Evolutionary conservation across 768 basidiomycete species (phyloP).

Genomic region (Boletellus sp.): DNA sequence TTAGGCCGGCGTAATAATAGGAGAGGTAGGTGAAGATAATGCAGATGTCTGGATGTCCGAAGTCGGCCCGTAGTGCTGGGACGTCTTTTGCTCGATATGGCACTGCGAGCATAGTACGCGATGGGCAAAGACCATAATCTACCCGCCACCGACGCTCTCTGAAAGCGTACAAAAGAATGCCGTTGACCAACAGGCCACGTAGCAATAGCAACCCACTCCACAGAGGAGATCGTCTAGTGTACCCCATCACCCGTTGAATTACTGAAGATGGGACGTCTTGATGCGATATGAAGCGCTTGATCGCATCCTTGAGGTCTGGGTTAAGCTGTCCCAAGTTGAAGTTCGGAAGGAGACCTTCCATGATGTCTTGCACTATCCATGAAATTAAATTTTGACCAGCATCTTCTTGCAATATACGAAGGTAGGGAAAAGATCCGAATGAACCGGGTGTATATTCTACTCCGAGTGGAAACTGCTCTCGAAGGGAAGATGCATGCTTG

Average conservation of each 20-base stretch:
- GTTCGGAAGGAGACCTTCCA: constrained; percentile 5
- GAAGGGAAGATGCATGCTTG: constrained; percentile 3
- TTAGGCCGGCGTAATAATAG: constrained; percentile 27
- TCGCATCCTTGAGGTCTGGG: constrained; percentile 1
- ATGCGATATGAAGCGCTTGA: constrained; percentile 12
- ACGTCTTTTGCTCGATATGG: constrained; percentile 28
- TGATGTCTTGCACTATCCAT: constrained; percentile 7
- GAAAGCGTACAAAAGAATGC: constrained; percentile 17
- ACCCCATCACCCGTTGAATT: neutral
- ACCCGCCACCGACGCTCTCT: constrained; percentile 26
- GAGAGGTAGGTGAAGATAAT: constrained; percentile 11
- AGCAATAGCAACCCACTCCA: constrained; percentile 26
- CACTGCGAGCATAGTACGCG: constrained; percentile 21
- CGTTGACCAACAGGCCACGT: constrained; percentile 30
- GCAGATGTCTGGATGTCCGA: constrained; percentile 25
- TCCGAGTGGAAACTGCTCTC: neutral
- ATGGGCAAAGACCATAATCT: constrained; percentile 18
- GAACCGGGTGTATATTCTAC: constrained; percentile 9
- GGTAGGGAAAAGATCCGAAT: constrained; percentile 5
- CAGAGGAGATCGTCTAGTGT: neutral
- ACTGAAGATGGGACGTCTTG: constrained; percentile 2
- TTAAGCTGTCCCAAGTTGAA: constrained; percentile 1
- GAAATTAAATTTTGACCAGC: constrained; percentile 6
- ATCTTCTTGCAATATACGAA: constrained; percentile 11
- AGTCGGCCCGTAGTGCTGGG: constrained; percentile 22